Conservation (phyloP, 2,329 filamentous ascomycete genomes). For the Biscogniauxia sp. region DNA sequence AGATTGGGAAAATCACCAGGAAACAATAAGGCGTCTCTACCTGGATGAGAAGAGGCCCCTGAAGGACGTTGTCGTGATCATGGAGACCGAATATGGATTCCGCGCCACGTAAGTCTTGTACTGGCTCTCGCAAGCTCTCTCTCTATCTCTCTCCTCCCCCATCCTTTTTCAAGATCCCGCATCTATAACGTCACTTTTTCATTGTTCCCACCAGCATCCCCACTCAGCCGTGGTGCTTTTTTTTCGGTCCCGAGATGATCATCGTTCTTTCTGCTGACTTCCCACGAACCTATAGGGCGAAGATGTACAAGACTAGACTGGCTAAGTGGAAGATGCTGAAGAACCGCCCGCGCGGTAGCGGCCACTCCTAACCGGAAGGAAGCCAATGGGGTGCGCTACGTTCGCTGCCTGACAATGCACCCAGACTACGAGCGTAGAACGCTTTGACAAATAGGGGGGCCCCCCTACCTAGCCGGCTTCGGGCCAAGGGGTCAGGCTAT, state of each 20-base stretch:
- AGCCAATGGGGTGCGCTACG: neutral
- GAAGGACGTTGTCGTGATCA: slow-evolving; percentile 24
- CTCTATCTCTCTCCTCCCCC: no score
- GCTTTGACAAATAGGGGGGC: neutral
- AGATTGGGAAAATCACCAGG: slow-evolving; percentile 23
- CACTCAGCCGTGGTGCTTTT: neutral
- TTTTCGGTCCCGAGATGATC: slow-evolving; percentile 1
- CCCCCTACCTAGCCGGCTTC: neutral
- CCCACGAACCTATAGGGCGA: slow-evolving; percentile 11
- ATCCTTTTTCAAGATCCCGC: neutral
- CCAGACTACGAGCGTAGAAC: neutral
- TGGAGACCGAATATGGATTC: slow-evolving; percentile 23
- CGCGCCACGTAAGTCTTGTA: slow-evolving; percentile 22
- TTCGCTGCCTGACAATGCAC: neutral
- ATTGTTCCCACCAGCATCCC: neutral
- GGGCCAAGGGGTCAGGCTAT: neutral
- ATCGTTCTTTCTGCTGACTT: neutral
- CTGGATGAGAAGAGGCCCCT: slow-evolving; percentile 26
- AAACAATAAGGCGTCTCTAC: slow-evolving; percentile 22
- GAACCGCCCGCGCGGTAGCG: slow-evolving; percentile 22
- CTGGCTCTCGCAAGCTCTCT: slow-evolving; percentile 6
- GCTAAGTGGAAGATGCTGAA: slow-evolving; percentile 27
- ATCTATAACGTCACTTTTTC: no score
- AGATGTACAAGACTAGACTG: slow-evolving; percentile 25
- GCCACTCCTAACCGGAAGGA: slow-evolving; percentile 9